Percentiles rank a stretch among this genome's conserved stretches.
Evolutionary conservation across 176 grass and related monocot genomes (phyloP).

Genomic region (Paspalum notatum): DNA sequence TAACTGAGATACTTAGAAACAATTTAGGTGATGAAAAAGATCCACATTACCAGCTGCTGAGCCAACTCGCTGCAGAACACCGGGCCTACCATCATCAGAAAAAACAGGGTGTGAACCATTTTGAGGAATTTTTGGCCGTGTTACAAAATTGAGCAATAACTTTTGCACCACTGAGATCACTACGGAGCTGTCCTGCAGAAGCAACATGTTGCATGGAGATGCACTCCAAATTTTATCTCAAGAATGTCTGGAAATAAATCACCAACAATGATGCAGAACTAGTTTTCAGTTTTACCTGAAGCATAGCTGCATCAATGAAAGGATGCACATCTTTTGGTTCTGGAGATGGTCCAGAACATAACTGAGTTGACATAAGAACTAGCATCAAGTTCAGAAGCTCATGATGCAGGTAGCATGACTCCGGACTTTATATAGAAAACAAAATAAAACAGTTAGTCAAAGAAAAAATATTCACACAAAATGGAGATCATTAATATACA

Average conservation of each 20-base stretch:
- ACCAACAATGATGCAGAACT: conserved; percentile 21
- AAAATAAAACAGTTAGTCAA: conserved; percentile 49
- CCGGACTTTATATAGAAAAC: conserved; percentile 62
- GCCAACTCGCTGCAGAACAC: conserved; percentile 91
- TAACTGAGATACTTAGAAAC: conserved; percentile 14
- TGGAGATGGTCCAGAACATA: conserved; percentile 95
- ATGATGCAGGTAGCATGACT: conserved; percentile 86
- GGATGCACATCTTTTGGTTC: conserved; percentile 93
- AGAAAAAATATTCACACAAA: neutral
- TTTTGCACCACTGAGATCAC: conserved; percentile 70
- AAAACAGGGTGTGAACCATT: conserved; percentile 69
- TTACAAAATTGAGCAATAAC: conserved; percentile 88
- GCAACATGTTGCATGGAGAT: conserved; percentile 39
- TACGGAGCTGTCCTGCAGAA: conserved; percentile 71
- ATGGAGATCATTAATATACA: conserved; percentile 16
- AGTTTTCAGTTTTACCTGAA: conserved; percentile 73
- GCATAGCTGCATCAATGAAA: conserved; percentile 93
- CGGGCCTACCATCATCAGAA: conserved; percentile 70
- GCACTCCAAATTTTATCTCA: conserved; percentile 47
- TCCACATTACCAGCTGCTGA: conserved; percentile 87
- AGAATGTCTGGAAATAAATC: conserved; percentile 3
- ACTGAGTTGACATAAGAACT: conserved; percentile 97
- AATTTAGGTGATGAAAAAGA: conserved; percentile 21
- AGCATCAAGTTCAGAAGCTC: conserved; percentile 96
- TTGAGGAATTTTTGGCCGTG: conserved; percentile 63